phyloP scores from a whole-genome alignment of 2,329 filamentous ascomycete genomes.

The Cercospora janseana region DNA sequence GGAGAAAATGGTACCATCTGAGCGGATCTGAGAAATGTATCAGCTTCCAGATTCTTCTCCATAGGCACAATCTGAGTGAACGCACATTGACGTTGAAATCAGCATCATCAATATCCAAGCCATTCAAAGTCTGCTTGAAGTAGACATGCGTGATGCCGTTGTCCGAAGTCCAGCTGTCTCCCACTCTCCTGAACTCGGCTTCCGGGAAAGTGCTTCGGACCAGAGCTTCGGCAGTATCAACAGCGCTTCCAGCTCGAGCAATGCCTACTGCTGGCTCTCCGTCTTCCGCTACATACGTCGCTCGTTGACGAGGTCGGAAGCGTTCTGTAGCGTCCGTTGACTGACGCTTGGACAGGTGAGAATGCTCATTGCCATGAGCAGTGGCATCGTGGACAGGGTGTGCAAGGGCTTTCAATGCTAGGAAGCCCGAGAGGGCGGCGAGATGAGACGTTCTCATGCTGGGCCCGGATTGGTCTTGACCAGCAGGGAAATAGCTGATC shows the following conservation, averaged over 20 bases:
- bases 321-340: conserved; percentile 9
- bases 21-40: conserved; percentile 43
- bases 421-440: conserved; percentile 16
- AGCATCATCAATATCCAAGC: conserved; percentile 60
- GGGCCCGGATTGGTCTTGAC: neutral
- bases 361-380: neutral
- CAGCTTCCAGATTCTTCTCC: neutral
- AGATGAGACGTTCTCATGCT: conserved; percentile 12
- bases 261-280: conserved; percentile 6
- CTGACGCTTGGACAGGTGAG: conserved; percentile 13
- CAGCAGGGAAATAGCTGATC: neutral
- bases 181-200: conserved; percentile 51
- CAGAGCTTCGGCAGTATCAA: conserved; percentile 37
- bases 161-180: conserved; percentile 55
- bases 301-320: conserved; percentile 21
- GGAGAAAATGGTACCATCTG: conserved; percentile 57
- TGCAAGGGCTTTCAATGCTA: conserved; percentile 6
- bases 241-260: conserved; percentile 25
- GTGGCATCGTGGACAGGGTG: conserved; percentile 15
- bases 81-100: conserved; percentile 62
- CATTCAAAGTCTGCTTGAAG: conserved; percentile 59
- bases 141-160: conserved; percentile 59
- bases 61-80: conserved; percentile 10
- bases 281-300: conserved; percentile 19
- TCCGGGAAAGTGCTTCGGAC: conserved; percentile 39